Base-by-base conservation (phyloP, 1,284 basidiomycete species). In the Golubevia pallescens region DNA sequence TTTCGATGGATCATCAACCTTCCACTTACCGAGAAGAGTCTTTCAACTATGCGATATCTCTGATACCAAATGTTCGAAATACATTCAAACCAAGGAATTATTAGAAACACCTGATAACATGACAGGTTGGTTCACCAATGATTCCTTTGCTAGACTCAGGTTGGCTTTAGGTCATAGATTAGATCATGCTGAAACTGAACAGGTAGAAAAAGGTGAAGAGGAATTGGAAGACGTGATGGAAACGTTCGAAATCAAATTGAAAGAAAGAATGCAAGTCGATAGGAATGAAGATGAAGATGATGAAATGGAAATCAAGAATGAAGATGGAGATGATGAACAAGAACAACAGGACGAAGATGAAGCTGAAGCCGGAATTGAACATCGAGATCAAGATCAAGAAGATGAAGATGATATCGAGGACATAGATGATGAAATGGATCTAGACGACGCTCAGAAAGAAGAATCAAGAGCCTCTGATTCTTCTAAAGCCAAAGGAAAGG, bases 291-390 rank as follows among this genome's bases (percentile, higher is more conserved):
- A n/a, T 16, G 23, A 57, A 57, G 55, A 57, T 24, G 21, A 54
- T 19, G 53, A 23, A 54, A 54, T 19, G 19, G 21, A 23, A 54
- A 54, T 19, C 53, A 54, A 54, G 53, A 19, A 54, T 20, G 13
- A 24, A 34, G 55, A 24, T 8, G 13, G n/a, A 34, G 55, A 57
- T 24, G 13, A 24, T 13, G 55, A 57, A 14, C 32, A 34, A 57
- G 55, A 57, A 57, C 23, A 57, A 57, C 55, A 57, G 23, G 32
- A 57, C 55, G 55, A 57, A 57, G 55, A 57, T 13, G 55, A 57
- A 57, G 53, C 19, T 23, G 53, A 19, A 54, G 53, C 19, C 21
- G 53, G 53, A 19, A 54, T 20, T 23, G 21, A 54, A 54, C 53
- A 23, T 23, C 10, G 55, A 34, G 23, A n/a, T 24, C 55, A 57